Evolutionary conservation across 305 asterid species (phyloP).

Genomic region (Withania somnifera): DNA sequence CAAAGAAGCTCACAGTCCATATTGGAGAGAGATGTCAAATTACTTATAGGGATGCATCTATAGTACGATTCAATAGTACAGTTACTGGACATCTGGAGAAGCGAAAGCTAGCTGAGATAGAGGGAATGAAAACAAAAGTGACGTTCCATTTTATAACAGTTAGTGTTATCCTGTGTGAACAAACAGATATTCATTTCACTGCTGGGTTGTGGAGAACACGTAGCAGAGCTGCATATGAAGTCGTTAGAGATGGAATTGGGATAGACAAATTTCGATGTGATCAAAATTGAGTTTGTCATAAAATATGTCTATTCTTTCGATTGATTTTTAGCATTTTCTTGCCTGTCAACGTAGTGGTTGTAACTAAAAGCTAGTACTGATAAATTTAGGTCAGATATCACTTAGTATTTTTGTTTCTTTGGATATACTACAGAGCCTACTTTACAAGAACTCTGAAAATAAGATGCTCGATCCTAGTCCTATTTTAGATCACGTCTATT

Average conservation of each 20-base stretch:
- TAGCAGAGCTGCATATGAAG: conserved; percentile 70
- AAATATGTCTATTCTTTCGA: neutral
- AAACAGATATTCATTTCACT: conserved; percentile 57
- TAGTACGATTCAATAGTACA: conserved; percentile 35
- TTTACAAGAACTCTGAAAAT: neutral
- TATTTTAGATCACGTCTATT: too few species aligned
- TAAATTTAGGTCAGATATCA: neutral
- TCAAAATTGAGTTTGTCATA: neutral
- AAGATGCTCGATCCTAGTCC: neutral
- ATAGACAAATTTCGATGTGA: conserved; percentile 49
- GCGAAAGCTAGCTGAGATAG: conserved; percentile 59
- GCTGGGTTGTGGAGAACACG: conserved; percentile 87
- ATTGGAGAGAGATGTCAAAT: conserved; percentile 60
- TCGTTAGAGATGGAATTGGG: conserved; percentile 51
- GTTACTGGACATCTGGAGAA: conserved; percentile 57
- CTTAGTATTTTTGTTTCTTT: neutral
- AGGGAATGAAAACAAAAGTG: conserved; percentile 78
- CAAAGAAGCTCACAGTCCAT: conserved; percentile 41
- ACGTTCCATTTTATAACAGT: conserved; percentile 46
- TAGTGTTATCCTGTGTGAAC: conserved; percentile 56
- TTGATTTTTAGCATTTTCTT: neutral
- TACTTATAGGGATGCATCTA: conserved; percentile 58
- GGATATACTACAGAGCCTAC: neutral
- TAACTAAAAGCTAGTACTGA: neutral
- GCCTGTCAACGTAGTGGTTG: neutral